Percentiles rank a stretch among this genome's conserved stretches.
These are phyloP conservation scores for Trichomonascus vanleenenianus DNA, from an alignment of 805 yeast genomes.

Conservation along the genomic window DNA sequence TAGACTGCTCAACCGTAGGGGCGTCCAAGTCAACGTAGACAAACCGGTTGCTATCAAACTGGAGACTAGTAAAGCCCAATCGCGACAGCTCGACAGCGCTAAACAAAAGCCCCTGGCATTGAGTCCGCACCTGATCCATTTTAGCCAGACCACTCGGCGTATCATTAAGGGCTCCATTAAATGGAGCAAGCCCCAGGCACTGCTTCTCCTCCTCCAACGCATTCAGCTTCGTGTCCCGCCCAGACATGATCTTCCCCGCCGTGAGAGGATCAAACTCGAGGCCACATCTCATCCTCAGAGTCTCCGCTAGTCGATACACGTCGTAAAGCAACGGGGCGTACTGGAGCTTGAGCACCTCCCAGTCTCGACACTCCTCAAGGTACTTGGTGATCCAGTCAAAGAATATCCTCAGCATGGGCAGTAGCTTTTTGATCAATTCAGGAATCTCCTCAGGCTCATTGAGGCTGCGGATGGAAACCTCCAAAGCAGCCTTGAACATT, in stretches of 20 bases:
- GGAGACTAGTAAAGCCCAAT: constrained; percentile 4
- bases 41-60: constrained; percentile 2
- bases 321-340: neutral
- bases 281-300: constrained; percentile 3
- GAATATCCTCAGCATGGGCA: constrained; percentile 6
- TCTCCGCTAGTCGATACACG: constrained; percentile 2
- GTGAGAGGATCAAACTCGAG: constrained; percentile 12
- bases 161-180: constrained; percentile 10
- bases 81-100: constrained; percentile 9
- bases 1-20: no score
- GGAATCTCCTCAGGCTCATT: neutral
- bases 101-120: constrained; percentile 11
- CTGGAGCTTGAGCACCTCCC: constrained; percentile 1
- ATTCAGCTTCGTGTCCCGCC: constrained; percentile 1
- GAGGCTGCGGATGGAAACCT: neutral
- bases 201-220: constrained; percentile 13
- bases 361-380: constrained; percentile 2
- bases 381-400: constrained; percentile 9
- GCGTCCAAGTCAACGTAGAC: neutral
- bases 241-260: constrained; percentile 8
- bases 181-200: constrained; percentile 10
- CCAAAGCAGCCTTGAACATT: neutral
- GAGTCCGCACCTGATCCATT: constrained; percentile 2
- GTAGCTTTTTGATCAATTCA: neutral
- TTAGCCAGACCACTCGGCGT: constrained; percentile 5